Evolutionary conservation across 1,139 yeast genomes (phyloP).

Genomic region (Yamadazyma diospyri): DNA sequence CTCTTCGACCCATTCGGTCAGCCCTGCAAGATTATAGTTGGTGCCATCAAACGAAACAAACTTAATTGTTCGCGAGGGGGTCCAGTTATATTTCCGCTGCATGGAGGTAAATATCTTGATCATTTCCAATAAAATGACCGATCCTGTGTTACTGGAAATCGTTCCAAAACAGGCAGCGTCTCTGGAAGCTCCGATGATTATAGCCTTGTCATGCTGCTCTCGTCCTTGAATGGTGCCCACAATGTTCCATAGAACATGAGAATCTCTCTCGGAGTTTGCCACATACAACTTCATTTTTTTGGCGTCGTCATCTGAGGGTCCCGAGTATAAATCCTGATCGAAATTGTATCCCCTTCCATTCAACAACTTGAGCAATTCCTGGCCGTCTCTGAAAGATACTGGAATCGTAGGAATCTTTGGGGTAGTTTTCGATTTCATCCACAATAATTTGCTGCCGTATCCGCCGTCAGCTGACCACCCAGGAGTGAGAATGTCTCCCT

Average conservation of each 20-base stretch:
- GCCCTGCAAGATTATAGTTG: constrained; percentile 80
- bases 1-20: constrained; percentile 73
- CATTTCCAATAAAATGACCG: constrained; percentile 68
- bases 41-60: constrained; percentile 87
- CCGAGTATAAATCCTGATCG: constrained; percentile 29
- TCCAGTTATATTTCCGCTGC: constrained; percentile 69
- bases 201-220: constrained; percentile 72
- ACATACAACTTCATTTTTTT: constrained; percentile 35
- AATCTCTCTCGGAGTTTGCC: constrained; percentile 48
- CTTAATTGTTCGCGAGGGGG: constrained; percentile 76
- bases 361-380: constrained; percentile 44
- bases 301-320: constrained; percentile 23
- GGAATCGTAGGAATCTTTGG: constrained; percentile 78
- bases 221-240: constrained; percentile 75
- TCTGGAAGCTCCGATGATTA: constrained; percentile 81
- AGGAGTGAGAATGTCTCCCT: constrained; percentile 81
- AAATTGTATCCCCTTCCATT: constrained; percentile 45
- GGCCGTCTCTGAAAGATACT: constrained; percentile 68
- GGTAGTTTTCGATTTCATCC: constrained; percentile 50
- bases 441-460: constrained; percentile 31
- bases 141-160: constrained; percentile 69
- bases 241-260: constrained; percentile 76
- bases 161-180: constrained; percentile 81
- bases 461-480: constrained; percentile 64
- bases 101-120: constrained; percentile 68